Percentiles rank a stretch among this genome's conserved stretches.
These are phyloP conservation scores for Geosiphon pyriformis DNA, from an alignment of 192 early-diverging fungal genomes.

Conservation along the genomic window DNA sequence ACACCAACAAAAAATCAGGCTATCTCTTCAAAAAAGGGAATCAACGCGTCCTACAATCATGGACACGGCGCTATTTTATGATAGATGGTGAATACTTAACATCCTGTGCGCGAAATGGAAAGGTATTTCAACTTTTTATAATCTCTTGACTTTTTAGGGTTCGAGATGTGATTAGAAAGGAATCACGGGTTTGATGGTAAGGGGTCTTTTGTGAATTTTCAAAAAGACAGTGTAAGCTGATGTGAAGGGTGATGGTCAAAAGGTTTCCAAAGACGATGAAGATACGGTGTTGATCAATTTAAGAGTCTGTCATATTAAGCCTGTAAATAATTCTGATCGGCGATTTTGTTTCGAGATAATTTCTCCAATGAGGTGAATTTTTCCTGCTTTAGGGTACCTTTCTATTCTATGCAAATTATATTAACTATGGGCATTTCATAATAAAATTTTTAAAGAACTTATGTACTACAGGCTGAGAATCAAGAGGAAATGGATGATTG, in stretches of 20 bases:
- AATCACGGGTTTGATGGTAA: not conserved
- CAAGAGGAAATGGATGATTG: conserved; percentile 66
- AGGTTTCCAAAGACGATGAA: conserved; percentile 52
- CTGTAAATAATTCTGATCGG: conserved; percentile 54
- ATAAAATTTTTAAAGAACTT: conserved; percentile 40
- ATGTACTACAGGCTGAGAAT: conserved; percentile 72
- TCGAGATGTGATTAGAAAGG: not conserved
- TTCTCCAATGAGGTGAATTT: conserved; percentile 59
- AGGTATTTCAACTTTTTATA: conserved; percentile 16
- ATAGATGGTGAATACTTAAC: conserved; percentile 57
- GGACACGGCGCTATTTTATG: conserved; percentile 75
- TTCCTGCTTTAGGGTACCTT: not conserved
- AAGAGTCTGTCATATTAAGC: conserved; percentile 71
- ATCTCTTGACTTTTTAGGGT: not conserved
- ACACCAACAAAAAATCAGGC: conserved; percentile 50
- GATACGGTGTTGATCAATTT: conserved; percentile 55
- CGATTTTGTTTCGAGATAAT: conserved; percentile 80
- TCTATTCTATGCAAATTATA: not conserved
- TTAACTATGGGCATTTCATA: too few relatives aligned
- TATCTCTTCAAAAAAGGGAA: conserved; percentile 76
- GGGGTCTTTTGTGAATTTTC: not conserved
- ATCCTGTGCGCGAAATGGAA: conserved; percentile 38
- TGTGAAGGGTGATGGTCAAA: conserved; percentile 2
- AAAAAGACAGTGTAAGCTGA: not conserved
- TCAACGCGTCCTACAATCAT: conserved; percentile 68